A percentile compares a stretch with the other conserved stretches of the same genome.
Conservation (phyloP, 2,329 filamentous ascomycete genomes). For the Ceratocystis ficicola region DNA sequence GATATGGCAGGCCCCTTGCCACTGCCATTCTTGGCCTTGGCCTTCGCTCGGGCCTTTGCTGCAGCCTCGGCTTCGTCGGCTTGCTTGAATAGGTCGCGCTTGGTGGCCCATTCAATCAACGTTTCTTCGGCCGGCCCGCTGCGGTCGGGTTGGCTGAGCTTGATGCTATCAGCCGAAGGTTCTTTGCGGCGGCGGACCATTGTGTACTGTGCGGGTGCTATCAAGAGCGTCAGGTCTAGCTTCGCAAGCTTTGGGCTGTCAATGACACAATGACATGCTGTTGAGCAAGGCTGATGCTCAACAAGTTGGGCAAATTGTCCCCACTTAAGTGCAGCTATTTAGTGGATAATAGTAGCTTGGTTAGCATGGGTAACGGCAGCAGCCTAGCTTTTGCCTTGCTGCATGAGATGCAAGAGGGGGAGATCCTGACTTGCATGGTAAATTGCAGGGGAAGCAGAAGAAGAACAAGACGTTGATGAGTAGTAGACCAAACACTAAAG, state of each 20-base stretch:
- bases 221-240: too few species aligned
- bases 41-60: slow-evolving; percentile 25
- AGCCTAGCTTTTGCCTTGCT: slow-evolving; percentile 1
- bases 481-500: too few species aligned
- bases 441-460: neutral
- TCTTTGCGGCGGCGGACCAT: slow-evolving; percentile 43
- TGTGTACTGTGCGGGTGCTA: neutral
- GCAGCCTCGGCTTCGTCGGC: slow-evolving; percentile 32
- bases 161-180: slow-evolving; percentile 38
- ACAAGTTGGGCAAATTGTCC: neutral
- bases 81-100: slow-evolving; percentile 46
- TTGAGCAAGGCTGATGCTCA: neutral
- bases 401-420: neutral
- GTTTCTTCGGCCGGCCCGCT: slow-evolving; percentile 51
- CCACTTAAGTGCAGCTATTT: slow-evolving; percentile 11
- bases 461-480: neutral
- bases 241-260: neutral
- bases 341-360: neutral
- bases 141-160: slow-evolving; percentile 57
- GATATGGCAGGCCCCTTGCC: slow-evolving; percentile 22
- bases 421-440: neutral
- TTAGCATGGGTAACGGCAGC: neutral
- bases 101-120: slow-evolving; percentile 58
- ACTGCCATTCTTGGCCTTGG: slow-evolving; percentile 29
- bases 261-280: neutral